A percentile compares a stretch with the other conserved stretches of the same genome.
These are phyloP conservation scores for Hypoxylon subgilvum DNA, from an alignment of 495 filamentous ascomycete genomes.

Conservation along the genomic window DNA sequence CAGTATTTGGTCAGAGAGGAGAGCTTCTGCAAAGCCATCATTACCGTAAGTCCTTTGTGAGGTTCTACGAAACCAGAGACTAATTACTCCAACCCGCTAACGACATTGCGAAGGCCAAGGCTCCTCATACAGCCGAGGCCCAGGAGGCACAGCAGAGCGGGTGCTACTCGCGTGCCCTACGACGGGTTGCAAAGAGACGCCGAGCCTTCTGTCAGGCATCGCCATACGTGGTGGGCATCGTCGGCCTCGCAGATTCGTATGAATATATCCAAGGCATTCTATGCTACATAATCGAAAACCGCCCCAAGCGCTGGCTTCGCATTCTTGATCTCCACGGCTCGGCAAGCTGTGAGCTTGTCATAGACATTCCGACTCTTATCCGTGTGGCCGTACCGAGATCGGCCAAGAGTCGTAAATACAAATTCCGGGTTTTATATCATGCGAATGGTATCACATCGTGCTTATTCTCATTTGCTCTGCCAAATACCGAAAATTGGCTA, in stretches of 20 bases:
- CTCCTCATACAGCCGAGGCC: conserved; percentile 65
- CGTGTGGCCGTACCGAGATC: conserved; percentile 41
- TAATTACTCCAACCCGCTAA: conserved; percentile 7
- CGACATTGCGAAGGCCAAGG: conserved; percentile 54
- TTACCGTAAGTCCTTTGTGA: conserved; percentile 58
- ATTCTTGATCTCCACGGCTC: conserved; percentile 65
- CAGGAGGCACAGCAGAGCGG: conserved; percentile 54
- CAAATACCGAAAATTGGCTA: conserved; percentile 56
- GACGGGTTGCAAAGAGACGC: conserved; percentile 64
- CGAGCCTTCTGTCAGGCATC: conserved; percentile 66
- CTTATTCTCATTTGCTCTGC: conserved; percentile 50
- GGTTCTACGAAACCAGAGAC: conserved; percentile 19
- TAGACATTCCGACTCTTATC: conserved; percentile 61
- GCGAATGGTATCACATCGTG: conserved; percentile 66
- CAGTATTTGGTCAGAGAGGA: conserved; percentile 61
- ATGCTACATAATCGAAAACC: conserved; percentile 59
- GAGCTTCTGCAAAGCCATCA: conserved; percentile 64
- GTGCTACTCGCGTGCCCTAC: conserved; percentile 62
- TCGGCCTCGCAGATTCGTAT: conserved; percentile 67
- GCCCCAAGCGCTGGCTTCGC: conserved; percentile 60
- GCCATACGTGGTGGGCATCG: conserved; percentile 65
- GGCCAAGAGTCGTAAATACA: conserved; percentile 46
- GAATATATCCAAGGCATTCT: conserved; percentile 68
- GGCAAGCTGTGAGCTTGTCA: conserved; percentile 59
- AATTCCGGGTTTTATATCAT: conserved; percentile 67